These are phyloP conservation scores for Primulina eburnea DNA, from an alignment of 257 asterid species.

Conservation along the genomic window DNA sequence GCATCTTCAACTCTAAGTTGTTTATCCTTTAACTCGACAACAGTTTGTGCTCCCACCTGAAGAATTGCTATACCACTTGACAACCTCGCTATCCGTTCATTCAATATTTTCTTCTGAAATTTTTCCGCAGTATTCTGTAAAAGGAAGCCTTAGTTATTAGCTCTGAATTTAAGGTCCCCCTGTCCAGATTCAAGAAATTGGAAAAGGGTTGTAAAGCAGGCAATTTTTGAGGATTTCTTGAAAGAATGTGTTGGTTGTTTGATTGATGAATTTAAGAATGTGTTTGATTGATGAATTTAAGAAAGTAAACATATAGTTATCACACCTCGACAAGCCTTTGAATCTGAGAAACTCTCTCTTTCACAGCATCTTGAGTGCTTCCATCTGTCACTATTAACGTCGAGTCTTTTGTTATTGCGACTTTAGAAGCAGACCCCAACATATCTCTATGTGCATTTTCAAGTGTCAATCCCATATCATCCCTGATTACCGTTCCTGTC, in stretches of 20 bases:
- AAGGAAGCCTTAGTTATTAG: conserved; percentile 9
- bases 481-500: conserved; percentile 76
- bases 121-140: conserved; percentile 73
- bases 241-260: background rate
- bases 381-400: conserved; percentile 73
- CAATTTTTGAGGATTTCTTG: background rate
- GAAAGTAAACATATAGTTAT: background rate
- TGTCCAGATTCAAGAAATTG: background rate
- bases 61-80: conserved; percentile 75
- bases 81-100: conserved; percentile 78
- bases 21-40: conserved; percentile 76
- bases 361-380: conserved; percentile 55
- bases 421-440: conserved; percentile 74
- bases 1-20: conserved; percentile 87
- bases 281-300: background rate
- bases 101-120: conserved; percentile 63
- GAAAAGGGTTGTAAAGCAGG: background rate
- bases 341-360: conserved; percentile 53
- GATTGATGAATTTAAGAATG: background rate
- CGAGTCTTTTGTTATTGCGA: conserved; percentile 67
- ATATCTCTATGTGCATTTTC: conserved; percentile 53
- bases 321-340: conserved; percentile 69
- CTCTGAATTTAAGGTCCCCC: background rate
- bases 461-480: conserved; percentile 67
- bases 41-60: conserved; percentile 92